phyloP scores from a whole-genome alignment of 2,329 filamentous ascomycete species.

The Aspergillus thermomutatus region DNA sequence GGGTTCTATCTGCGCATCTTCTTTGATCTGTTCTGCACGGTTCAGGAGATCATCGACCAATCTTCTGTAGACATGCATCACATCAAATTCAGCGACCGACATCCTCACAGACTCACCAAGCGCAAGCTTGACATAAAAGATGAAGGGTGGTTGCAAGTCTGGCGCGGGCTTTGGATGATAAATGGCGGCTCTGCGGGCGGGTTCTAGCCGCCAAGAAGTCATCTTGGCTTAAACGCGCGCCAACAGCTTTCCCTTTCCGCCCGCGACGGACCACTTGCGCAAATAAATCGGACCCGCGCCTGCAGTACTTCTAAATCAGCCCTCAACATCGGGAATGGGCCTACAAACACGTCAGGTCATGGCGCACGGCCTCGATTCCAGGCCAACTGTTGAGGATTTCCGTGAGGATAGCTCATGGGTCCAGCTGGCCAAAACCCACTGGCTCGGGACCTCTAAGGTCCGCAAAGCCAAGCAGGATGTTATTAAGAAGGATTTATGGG shows the following conservation, averaged over 20 bases:
- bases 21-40: conserved; percentile 59
- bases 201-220: conserved; percentile 17
- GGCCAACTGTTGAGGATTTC: conserved; percentile 42
- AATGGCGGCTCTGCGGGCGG: conserved; percentile 26
- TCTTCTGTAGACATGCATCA: conserved; percentile 45
- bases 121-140: not conserved
- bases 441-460: conserved; percentile 69
- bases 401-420: conserved; percentile 50
- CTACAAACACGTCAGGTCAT: conserved; percentile 52
- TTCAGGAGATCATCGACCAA: conserved; percentile 58
- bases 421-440: conserved; percentile 76
- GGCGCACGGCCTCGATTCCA: conserved; percentile 50
- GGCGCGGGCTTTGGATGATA: conserved; percentile 13
- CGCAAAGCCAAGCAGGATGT: conserved; percentile 77
- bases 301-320: conserved; percentile 49
- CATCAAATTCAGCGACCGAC: conserved; percentile 31
- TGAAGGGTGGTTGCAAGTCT: conserved; percentile 1
- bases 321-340: conserved; percentile 31
- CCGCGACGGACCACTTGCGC: conserved; percentile 27
- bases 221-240: conserved; percentile 26
- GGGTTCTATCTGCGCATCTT: conserved; percentile 64
- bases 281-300: conserved; percentile 48
- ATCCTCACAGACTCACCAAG: conserved; percentile 19
- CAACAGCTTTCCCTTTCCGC: conserved; percentile 24
- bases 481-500: conserved; percentile 85